Conservation (phyloP, 2,329 filamentous ascomycete species). For the Orbilia javanica region DNA sequence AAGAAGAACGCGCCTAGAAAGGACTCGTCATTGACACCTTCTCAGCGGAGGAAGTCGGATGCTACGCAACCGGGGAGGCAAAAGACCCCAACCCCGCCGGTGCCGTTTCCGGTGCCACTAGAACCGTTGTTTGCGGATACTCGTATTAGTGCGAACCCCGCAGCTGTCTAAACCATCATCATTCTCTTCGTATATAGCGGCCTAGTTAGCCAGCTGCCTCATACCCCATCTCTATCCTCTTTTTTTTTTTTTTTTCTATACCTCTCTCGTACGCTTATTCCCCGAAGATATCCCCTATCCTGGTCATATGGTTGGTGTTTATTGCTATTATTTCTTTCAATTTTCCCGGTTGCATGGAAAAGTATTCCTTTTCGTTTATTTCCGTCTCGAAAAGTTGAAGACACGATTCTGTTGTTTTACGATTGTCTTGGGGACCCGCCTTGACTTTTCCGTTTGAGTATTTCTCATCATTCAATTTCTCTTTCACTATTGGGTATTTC, state of each 20-base stretch:
- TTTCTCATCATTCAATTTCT: conserved; percentile 14
- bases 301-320: conserved; percentile 43
- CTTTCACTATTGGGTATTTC: conserved; percentile 29
- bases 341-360: conserved; percentile 18
- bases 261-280: conserved; percentile 21
- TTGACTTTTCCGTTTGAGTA: neutral
- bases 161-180: conserved; percentile 32
- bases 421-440: neutral
- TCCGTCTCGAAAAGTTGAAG: conserved; percentile 30
- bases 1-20: conserved; percentile 55
- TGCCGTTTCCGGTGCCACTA: conserved; percentile 40
- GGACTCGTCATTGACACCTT: conserved; percentile 55
- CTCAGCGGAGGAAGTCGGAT: conserved; percentile 55
- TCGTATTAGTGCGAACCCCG: conserved; percentile 33
- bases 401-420: conserved; percentile 29
- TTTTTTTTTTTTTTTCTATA: conserved; percentile 24
- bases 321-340: conserved; percentile 21
- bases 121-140: conserved; percentile 52
- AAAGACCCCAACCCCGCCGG: conserved; percentile 33
- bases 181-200: conserved; percentile 1
- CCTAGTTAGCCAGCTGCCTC: neutral
- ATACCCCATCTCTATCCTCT: no score
- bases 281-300: conserved; percentile 46
- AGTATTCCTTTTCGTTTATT: conserved; percentile 39
- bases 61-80: conserved; percentile 41